Percentiles rank a stretch among this genome's conserved stretches.
phyloP scores from a whole-genome alignment of 2,329 filamentous ascomycete genomes.

The Metarhizium humberi region DNA sequence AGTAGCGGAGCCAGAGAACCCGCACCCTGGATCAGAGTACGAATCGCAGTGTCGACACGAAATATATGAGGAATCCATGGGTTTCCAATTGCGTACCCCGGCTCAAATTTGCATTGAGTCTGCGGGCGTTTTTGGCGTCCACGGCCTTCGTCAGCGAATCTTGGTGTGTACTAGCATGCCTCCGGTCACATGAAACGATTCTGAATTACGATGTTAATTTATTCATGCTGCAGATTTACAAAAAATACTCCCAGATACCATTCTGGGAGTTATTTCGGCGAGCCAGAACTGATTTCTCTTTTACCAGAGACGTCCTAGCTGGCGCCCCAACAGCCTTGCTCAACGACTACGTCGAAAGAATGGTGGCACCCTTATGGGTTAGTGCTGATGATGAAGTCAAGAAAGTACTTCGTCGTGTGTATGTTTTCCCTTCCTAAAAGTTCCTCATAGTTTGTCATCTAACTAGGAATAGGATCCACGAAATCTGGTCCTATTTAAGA shows the following conservation, averaged over 20 bases:
- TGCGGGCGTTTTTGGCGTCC: constrained; percentile 41
- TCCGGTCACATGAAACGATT: neutral
- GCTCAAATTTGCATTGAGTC: constrained; percentile 25
- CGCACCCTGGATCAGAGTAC: constrained; percentile 26
- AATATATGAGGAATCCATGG: constrained; percentile 37
- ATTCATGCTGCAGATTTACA: constrained; percentile 36
- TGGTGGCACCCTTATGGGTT: constrained; percentile 16
- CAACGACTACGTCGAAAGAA: constrained; percentile 18
- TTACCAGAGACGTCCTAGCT: constrained; percentile 21
- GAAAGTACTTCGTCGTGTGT: constrained; percentile 18
- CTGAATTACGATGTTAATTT: neutral
- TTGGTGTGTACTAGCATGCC: constrained; percentile 27
- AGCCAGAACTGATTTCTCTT: constrained; percentile 18
- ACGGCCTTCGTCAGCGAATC: constrained; percentile 44
- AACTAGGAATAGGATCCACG: constrained; percentile 15
- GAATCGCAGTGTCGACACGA: constrained; percentile 34
- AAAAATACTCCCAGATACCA: constrained; percentile 36
- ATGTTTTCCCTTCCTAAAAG: constrained; percentile 4
- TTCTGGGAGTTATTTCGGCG: constrained; percentile 34
- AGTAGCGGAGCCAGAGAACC: constrained; percentile 48
- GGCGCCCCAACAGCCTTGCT: constrained; percentile 22
- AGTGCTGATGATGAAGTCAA: constrained; percentile 13
- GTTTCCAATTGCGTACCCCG: constrained; percentile 27
- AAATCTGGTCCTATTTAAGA: constrained; percentile 32
- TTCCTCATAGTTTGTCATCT: constrained; percentile 2